Conservation (phyloP, 1,284 basidiomycete species). For the Abortiporus biennis region DNA sequence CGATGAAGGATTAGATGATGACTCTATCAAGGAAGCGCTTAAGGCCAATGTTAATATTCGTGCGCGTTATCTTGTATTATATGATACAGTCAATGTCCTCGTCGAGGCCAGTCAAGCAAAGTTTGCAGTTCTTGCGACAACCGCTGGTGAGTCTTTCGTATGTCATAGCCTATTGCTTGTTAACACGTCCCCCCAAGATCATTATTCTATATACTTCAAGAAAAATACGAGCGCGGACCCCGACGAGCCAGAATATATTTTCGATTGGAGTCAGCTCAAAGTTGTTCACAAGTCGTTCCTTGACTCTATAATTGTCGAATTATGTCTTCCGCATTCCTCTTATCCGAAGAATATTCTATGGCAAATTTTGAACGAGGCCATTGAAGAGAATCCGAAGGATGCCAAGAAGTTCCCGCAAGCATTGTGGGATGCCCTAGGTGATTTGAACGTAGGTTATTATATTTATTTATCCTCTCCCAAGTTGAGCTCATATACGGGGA, state of each 20-base stretch:
- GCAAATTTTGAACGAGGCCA: slow-evolving; percentile 58
- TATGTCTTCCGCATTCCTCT: slow-evolving; percentile 61
- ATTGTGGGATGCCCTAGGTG: slow-evolving; percentile 73
- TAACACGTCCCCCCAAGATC: slow-evolving; percentile 40
- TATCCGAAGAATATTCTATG: slow-evolving; percentile 61
- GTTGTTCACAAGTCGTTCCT: slow-evolving; percentile 65
- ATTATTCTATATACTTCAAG: slow-evolving; percentile 66
- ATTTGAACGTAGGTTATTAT: slow-evolving; percentile 56
- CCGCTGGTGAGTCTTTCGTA: slow-evolving; percentile 42
- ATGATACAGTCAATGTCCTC: slow-evolving; percentile 52
- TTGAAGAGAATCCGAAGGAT: slow-evolving; percentile 64
- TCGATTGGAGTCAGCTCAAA: slow-evolving; percentile 56
- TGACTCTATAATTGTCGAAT: slow-evolving; percentile 73
- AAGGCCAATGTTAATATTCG: slow-evolving; percentile 43
- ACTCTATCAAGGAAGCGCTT: slow-evolving; percentile 44
- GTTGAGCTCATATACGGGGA: not conserved
- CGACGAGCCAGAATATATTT: slow-evolving; percentile 42
- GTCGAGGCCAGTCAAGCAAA: slow-evolving; percentile 53
- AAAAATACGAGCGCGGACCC: slow-evolving; percentile 28
- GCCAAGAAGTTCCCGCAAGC: slow-evolving; percentile 67
- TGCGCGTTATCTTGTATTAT: slow-evolving; percentile 54
- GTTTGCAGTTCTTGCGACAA: slow-evolving; percentile 60
- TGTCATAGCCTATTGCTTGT: slow-evolving; percentile 8
- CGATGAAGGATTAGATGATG: slow-evolving; percentile 45
- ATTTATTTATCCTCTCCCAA: not conserved